These are phyloP conservation scores for Striga asiatica DNA, from an alignment of 257 asterid genomes.

Conservation along the genomic window DNA sequence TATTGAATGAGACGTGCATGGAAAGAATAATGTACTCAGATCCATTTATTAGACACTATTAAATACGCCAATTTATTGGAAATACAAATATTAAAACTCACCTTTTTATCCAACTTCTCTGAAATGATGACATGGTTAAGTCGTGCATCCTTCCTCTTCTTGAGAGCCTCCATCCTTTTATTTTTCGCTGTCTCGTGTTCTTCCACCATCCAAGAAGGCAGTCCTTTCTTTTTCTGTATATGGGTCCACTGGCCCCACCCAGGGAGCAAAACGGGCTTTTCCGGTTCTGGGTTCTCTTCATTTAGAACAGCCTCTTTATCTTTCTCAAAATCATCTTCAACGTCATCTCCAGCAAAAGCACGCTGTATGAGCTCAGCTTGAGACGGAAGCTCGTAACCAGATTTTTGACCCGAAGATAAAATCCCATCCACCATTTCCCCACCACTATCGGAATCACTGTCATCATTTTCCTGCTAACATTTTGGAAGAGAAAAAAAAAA, in stretches of 20 bases:
- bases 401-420: constrained; percentile 52
- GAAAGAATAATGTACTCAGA: no score
- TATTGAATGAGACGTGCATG: no score
- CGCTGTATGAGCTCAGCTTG: constrained; percentile 85
- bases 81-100: constrained; percentile 20
- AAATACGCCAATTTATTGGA: no score
- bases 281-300: constrained; percentile 88
- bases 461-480: constrained; percentile 32
- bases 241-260: constrained; percentile 99
- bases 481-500: background rate
- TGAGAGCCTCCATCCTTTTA: constrained; percentile 71
- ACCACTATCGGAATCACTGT: constrained; percentile 53
- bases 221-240: constrained; percentile 69
- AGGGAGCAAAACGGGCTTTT: constrained; percentile 64
- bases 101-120: constrained; percentile 86
- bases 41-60: background rate
- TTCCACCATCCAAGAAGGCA: constrained; percentile 76
- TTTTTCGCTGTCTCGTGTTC: constrained; percentile 68
- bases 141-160: constrained; percentile 80
- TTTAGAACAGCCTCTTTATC: constrained; percentile 63
- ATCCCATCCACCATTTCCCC: constrained; percentile 93
- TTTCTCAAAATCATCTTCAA: constrained; percentile 73
- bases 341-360: constrained; percentile 96
- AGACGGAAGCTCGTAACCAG: constrained; percentile 70
- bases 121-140: constrained; percentile 86